Evolutionary conservation across 1,139 yeast species (phyloP), one percentile per base, ranked within the genome.

Genomic region (Scheffersomyces titani): DNA sequence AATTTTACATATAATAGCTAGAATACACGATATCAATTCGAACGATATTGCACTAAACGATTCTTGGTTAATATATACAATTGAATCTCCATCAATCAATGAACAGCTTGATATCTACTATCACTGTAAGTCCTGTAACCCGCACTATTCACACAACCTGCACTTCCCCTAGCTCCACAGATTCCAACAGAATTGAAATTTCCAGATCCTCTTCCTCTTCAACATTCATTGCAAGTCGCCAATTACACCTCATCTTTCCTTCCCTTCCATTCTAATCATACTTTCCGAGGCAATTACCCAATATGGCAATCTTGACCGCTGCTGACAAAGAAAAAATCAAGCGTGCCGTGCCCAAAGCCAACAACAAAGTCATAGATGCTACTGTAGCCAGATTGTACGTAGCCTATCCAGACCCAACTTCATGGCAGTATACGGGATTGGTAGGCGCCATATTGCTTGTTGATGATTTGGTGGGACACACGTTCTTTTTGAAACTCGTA

Each of bases 381-480:
- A 89, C 97, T 0, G 90, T 93, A 5, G 98, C 97, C 0, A 77
- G 97, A 57, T 80, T 94, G 53, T 94, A 93, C 74, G 85, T 94
- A 47, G 97, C 98, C 2, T 86, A 90, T 67, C 98, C 99, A 1
- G 88, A 90, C 65, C 87, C 90, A 3, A 82, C 84, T 24, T 76
- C 83, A 62, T 94, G 99, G 98, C 83, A 82, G 19, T 92, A 85
- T 74, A 93, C 99, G 0, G 98, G 97, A 0, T 76, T 94, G 19
- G 80, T 88, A 7, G 99, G 99, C 2, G 98, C 98, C 1, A 74
- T 93, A 45, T 89, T 87, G 1, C 74, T 94, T 16, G 97, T 91
- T 19, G 97, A 94, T 70, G 99, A 94, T 73, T 75, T 90, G 21
- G 97, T 94, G 7, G 98, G 99, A 3, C 94, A 93, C 72, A 92